Percentiles rank a stretch among this genome's conserved stretches.
Evolutionary conservation across 2,329 filamentous ascomycete genomes (phyloP).

Genomic region (Diaporthe helianthi): DNA sequence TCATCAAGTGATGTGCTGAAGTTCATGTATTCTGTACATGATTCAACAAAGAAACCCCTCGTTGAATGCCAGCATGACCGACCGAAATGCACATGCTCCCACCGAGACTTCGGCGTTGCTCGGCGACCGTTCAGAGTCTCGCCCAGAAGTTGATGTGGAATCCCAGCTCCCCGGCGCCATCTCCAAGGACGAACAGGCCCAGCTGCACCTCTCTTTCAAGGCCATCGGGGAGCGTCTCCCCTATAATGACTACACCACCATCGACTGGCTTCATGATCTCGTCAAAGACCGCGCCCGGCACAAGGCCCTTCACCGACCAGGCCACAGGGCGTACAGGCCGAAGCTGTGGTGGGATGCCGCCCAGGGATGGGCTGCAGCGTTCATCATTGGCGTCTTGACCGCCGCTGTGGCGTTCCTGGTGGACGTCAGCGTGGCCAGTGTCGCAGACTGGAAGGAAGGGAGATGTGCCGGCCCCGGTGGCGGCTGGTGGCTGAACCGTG

Average conservation of each 20-base stretch:
- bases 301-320: background rate
- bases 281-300: constrained; percentile 63
- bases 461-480: constrained; percentile 54
- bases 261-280: constrained; percentile 68
- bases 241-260: constrained; percentile 68
- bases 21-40: background rate
- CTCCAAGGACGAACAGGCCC: constrained; percentile 47
- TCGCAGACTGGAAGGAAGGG: constrained; percentile 63
- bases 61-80: background rate
- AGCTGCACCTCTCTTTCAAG: constrained; percentile 39
- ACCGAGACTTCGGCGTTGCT: constrained; percentile 1
- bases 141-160: constrained; percentile 33
- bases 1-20: constrained; percentile 2
- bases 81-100: background rate
- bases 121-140: background rate
- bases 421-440: constrained; percentile 57
- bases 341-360: constrained; percentile 54
- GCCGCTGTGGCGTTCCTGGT: constrained; percentile 62
- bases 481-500: constrained; percentile 49
- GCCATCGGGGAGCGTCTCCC: constrained; percentile 61
- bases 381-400: constrained; percentile 60
- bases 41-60: background rate
- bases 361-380: constrained; percentile 62
- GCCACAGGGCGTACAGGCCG: constrained; percentile 48
- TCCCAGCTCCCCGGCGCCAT: constrained; percentile 39